Percentiles rank a stretch among this genome's conserved stretches.
phyloP scores from a whole-genome alignment of 2,329 filamentous ascomycete species.

The Pseudocercospora fijiensis region DNA sequence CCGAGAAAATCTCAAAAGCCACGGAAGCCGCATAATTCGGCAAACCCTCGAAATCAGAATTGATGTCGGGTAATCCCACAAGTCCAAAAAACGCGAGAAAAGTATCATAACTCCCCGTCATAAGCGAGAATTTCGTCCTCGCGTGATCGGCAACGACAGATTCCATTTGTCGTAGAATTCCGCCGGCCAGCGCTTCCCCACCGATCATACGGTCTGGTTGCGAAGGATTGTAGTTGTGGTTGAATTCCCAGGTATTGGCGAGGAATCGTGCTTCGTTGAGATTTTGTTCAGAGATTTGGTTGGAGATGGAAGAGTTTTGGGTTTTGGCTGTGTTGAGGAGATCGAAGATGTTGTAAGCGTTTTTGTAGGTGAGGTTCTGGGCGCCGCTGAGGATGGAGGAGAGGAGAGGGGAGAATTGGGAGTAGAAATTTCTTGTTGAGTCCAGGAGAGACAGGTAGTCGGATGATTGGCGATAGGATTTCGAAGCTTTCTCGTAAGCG shows the following conservation, averaged over 20 bases:
- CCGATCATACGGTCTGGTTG: slow-evolving; percentile 8
- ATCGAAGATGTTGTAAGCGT: slow-evolving; percentile 17
- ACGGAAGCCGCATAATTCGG: slow-evolving; percentile 11
- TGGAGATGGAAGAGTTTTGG: slow-evolving; percentile 8
- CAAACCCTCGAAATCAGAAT: background rate
- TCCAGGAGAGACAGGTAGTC: background rate
- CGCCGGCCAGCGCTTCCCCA: slow-evolving; percentile 7
- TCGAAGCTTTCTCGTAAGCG: slow-evolving; percentile 1
- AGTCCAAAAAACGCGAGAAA: slow-evolving; percentile 17
- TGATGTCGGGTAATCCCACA: background rate
- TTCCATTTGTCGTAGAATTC: slow-evolving; percentile 10
- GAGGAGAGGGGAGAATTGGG: slow-evolving; percentile 2
- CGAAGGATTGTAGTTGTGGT: slow-evolving; percentile 1
- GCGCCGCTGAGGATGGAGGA: slow-evolving; percentile 1
- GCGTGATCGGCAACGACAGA: background rate
- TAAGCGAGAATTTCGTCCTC: slow-evolving; percentile 8
- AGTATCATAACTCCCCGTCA: slow-evolving; percentile 14
- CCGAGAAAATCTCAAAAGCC: slow-evolving; percentile 12
- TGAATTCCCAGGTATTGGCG: slow-evolving; percentile 14
- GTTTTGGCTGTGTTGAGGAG: slow-evolving; percentile 13
- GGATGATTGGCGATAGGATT: background rate
- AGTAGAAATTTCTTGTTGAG: background rate
- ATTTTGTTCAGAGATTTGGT: background rate
- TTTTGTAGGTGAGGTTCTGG: slow-evolving; percentile 12
- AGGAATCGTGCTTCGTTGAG: slow-evolving; percentile 7